These are phyloP conservation scores for Acanthamoeba culbertsoni DNA, from an alignment of 208 protist genomes.

Conservation along the genomic window DNA sequence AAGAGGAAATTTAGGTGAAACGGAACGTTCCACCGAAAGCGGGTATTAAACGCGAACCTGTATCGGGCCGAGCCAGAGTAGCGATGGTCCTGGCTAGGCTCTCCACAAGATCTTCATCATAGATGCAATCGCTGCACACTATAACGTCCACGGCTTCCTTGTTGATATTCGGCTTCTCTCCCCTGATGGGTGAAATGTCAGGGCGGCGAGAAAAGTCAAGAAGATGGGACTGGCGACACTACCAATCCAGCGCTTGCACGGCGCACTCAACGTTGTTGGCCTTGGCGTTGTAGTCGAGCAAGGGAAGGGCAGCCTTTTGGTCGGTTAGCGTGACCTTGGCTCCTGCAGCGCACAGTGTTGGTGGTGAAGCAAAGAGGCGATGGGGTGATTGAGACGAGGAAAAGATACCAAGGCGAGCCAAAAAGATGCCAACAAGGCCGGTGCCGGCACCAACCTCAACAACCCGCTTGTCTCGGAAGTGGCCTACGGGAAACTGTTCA, in stretches of 20 bases:
- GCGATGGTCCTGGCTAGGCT: constrained; percentile 5
- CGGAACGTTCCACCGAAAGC: no score
- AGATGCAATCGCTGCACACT: constrained; percentile 20
- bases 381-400: neutral
- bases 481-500: neutral
- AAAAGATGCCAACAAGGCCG: neutral
- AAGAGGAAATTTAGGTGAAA: no score
- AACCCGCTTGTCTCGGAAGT: neutral
- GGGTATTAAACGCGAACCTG: no score
- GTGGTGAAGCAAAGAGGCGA: neutral
- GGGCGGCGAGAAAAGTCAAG: neutral
- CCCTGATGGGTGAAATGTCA: neutral
- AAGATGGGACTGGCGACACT: no score
- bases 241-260: constrained; percentile 5
- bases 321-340: constrained; percentile 37
- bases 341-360: neutral
- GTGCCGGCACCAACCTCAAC: neutral
- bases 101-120: constrained; percentile 11
- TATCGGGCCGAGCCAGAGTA: neutral
- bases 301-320: neutral
- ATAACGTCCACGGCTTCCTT: constrained; percentile 20
- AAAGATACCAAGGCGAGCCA: neutral
- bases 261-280: constrained; percentile 15
- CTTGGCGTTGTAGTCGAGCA: constrained; percentile 12
- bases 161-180: neutral